Conservation (phyloP, 352 stramenopile genomes). For the Phytophthora melonis region DNA sequence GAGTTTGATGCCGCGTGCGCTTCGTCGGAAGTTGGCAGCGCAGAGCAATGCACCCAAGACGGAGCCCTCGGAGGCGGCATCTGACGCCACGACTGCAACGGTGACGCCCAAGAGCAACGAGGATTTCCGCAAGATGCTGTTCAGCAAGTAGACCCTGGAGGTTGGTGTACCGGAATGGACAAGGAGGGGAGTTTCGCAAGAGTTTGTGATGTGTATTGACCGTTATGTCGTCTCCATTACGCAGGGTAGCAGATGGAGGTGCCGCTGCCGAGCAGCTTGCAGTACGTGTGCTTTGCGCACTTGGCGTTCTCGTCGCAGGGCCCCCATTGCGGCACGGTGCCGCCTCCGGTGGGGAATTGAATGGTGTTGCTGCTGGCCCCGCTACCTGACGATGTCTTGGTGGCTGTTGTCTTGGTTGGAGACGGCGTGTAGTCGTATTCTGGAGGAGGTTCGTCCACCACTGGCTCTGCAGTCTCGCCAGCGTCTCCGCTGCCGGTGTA, state of each 20-base stretch:
- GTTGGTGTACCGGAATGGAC: conserved; percentile 28
- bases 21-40: conserved; percentile 44
- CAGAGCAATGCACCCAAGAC: conserved; percentile 36
- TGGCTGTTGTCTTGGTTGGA: conserved; percentile 1
- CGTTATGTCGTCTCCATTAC: conserved; percentile 4
- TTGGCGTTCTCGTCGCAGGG: conserved; percentile 2
- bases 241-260: conserved; percentile 33
- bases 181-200: not conserved
- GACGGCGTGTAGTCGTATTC: not conserved
- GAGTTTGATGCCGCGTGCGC: conserved; percentile 64
- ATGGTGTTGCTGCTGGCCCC: not conserved
- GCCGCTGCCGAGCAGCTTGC: conserved; percentile 19
- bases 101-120: conserved; percentile 71
- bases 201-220: conserved; percentile 22
- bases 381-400: not conserved
- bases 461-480: not conserved
- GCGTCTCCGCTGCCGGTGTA: conserved; percentile 18
- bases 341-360: conserved; percentile 1
- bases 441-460: not conserved
- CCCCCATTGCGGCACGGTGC: conserved; percentile 9
- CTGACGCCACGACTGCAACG: not conserved
- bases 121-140: conserved; percentile 74
- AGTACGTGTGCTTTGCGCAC: conserved; percentile 17
- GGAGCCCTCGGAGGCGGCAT: not conserved
- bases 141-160: conserved; percentile 49